Evolutionary conservation across 2,329 filamentous ascomycete species (phyloP), one percentile per base, ranked within the genome.

Genomic region (Colletotrichum sansevieriae): DNA sequence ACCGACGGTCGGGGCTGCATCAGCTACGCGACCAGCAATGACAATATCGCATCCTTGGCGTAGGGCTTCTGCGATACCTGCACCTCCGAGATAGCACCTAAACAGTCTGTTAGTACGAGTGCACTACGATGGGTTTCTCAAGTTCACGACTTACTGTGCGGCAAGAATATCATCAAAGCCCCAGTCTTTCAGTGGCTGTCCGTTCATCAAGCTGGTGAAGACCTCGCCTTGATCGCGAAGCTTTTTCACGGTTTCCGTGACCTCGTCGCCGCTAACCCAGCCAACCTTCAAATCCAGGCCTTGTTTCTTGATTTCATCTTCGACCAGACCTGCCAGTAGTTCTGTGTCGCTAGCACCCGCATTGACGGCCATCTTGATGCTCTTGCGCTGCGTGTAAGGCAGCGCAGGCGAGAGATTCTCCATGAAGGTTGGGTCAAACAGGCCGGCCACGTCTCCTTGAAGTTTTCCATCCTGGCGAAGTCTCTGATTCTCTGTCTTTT

Each of bases 1-100:
- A 0, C 84, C 87, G 61, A 89, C 87, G 0, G 87, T 85, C 0
- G 84, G 85, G 3, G 81, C 82, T 0, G 84, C 84, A 71, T 85
- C 83, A 0, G 83, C 79, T 0, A 83, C 82, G 6, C 84, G 78
- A 0, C 84, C 84, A 55, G 83, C 85, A 3, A 86, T 80, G 58
- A 86, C 77, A 29, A 86, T 84, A 22, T 84, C 79, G 2, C 83
- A 83, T 0, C 83, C 70, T n/a, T 70, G 58, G 4, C 70, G 54
- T 12, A 71, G 51, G 41, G 70, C 70, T 58, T 70, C 67, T 22
- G 70, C 70, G 22, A 71, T 70, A 33, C 70, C 70, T 11, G 68
- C 62, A 20, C 70, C 70, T 4, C 70, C 71, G 15, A 72, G 71
- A 55, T 72, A 72, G 64, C 71, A 72, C 46, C 71, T 72, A 33